phyloP scores from a whole-genome alignment of 108 stramenopile species.

The Skeletonema potamos region DNA sequence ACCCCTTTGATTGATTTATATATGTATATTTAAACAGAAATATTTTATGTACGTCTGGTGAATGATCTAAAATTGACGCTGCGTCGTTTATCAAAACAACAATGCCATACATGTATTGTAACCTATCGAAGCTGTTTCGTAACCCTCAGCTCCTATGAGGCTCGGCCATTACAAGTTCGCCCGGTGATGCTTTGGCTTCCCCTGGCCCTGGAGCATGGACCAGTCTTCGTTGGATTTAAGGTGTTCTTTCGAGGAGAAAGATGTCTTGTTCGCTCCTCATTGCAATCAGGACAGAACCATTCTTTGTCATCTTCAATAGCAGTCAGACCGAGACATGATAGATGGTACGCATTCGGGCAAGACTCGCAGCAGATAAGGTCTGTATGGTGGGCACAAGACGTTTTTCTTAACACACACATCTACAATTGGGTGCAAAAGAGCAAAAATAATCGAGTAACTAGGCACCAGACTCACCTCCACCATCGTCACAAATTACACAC shows the following conservation, averaged over 20 bases:
- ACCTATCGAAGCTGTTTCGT: too few species aligned
- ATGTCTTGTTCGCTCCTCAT: neutral
- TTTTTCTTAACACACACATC: neutral
- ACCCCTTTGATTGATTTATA: too few species aligned
- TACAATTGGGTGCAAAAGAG: neutral
- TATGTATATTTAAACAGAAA: too few species aligned
- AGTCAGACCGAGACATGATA: conserved; percentile 1
- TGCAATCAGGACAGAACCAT: neutral
- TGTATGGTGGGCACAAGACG: neutral
- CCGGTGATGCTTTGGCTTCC: neutral
- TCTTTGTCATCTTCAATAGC: neutral
- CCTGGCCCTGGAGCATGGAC: neutral
- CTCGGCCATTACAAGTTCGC: neutral
- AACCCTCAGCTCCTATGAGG: too few species aligned
- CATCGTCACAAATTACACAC: conserved; percentile 26
- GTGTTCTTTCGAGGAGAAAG: neutral
- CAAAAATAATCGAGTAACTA: neutral
- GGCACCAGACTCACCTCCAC: conserved; percentile 19
- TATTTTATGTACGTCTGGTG: too few species aligned
- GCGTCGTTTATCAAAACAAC: neutral
- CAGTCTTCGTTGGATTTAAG: neutral
- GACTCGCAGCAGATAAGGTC: conserved; percentile 22
- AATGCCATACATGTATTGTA: too few species aligned
- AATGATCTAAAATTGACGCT: neutral
- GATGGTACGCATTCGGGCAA: conserved; percentile 14